phyloP scores from a whole-genome alignment of 768 basidiomycete genomes.

The Boletus sp. region DNA sequence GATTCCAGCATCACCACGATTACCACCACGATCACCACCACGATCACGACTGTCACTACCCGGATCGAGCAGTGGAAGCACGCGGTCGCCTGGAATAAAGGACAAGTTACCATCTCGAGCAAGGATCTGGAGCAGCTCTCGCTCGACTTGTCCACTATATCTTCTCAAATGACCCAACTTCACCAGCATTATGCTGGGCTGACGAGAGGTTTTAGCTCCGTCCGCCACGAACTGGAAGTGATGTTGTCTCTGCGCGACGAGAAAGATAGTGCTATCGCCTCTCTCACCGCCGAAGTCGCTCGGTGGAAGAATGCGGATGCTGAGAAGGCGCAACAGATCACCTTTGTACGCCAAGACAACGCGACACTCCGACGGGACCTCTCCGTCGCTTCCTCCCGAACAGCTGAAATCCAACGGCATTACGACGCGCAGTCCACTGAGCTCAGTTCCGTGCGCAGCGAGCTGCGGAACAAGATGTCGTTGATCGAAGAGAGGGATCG shows the following conservation, averaged over 20 bases:
- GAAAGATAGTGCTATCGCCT: neutral
- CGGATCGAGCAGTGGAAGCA: conserved; percentile 1
- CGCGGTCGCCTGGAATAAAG: neutral
- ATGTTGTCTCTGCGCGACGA: neutral
- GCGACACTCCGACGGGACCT: neutral
- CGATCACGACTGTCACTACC: neutral
- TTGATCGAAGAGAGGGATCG: neutral
- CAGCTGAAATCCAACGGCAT: neutral
- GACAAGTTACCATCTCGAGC: neutral
- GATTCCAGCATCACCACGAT: neutral
- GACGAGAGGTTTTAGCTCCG: neutral
- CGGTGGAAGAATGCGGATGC: neutral
- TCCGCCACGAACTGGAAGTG: neutral
- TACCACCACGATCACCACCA: neutral
- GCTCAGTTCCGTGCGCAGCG: neutral
- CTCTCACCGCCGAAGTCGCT: neutral
- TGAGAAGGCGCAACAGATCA: neutral
- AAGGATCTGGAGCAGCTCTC: conserved; percentile 6
- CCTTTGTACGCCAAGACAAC: neutral
- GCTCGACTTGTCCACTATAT: neutral
- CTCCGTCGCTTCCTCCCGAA: neutral
- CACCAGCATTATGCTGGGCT: neutral
- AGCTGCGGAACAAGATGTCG: neutral
- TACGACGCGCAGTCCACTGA: neutral
- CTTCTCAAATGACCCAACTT: neutral